A percentile compares a stretch with the other conserved stretches of the same genome.
Conservation (phyloP, 345 rosid species). For the Excoecaria cochinchinensis region DNA sequence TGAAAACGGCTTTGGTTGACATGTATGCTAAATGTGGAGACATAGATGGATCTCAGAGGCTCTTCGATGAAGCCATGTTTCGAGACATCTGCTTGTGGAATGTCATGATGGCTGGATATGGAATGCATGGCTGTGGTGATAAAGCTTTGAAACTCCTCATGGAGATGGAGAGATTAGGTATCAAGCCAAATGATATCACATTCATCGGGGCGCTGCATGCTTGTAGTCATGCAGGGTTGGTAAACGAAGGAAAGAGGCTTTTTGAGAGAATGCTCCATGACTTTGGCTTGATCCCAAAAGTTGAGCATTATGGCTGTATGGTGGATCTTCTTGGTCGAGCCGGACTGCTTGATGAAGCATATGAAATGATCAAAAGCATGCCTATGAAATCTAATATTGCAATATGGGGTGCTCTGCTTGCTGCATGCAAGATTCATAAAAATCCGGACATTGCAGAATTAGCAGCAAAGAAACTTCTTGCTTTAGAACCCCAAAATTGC, state of each 20-base stretch:
- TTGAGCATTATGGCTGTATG: slow-evolving; percentile 62
- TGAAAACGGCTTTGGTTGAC: slow-evolving; percentile 43
- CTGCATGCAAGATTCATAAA: slow-evolving; percentile 42
- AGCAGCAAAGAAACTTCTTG: slow-evolving; percentile 34
- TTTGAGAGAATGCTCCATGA: slow-evolving; percentile 37
- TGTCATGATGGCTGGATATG: slow-evolving; percentile 47
- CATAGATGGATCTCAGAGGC: slow-evolving; percentile 29
- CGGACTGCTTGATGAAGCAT: slow-evolving; percentile 47
- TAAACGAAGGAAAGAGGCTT: slow-evolving; percentile 38
- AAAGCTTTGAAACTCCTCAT: slow-evolving; percentile 40
- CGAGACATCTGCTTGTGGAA: slow-evolving; percentile 46
- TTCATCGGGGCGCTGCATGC: slow-evolving; percentile 46
- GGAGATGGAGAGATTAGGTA: slow-evolving; percentile 40
- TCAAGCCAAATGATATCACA: slow-evolving; percentile 41
- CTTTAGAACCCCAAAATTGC: slow-evolving; percentile 29
- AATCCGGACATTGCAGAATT: slow-evolving; percentile 30
- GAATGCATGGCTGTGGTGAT: slow-evolving; percentile 43
- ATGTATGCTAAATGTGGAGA: slow-evolving; percentile 55
- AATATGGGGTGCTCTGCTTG: slow-evolving; percentile 48
- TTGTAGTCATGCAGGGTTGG: slow-evolving; percentile 57
- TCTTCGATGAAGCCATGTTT: slow-evolving; percentile 33
- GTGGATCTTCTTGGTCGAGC: slow-evolving; percentile 61
- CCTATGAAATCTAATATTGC: slow-evolving; percentile 40
- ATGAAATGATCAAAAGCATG: slow-evolving; percentile 39
- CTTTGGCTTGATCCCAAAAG: slow-evolving; percentile 36